A percentile compares a stretch with the other conserved stretches of the same genome.
These are phyloP conservation scores for Fusarium dimerum DNA, from an alignment of 2,329 filamentous ascomycete species.

Conservation along the genomic window DNA sequence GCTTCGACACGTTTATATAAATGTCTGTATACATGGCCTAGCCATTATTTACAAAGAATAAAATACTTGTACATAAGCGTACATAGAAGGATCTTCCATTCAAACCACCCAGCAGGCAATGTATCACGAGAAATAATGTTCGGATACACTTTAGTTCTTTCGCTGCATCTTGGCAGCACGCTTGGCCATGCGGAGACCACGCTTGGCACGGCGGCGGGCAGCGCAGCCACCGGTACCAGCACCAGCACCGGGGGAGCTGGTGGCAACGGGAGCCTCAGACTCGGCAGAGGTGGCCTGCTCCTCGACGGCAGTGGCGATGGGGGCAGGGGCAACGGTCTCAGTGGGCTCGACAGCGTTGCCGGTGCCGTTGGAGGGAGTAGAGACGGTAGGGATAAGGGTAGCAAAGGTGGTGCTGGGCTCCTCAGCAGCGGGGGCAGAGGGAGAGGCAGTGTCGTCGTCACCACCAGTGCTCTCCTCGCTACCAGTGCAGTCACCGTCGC, in stretches of 20 bases:
- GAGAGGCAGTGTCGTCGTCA: constrained; percentile 23
- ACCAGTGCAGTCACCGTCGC: constrained; percentile 39
- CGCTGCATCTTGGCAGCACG: constrained; percentile 8
- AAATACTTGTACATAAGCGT: constrained; percentile 11
- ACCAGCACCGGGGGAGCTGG: constrained; percentile 7
- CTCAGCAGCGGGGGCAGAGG: constrained; percentile 10
- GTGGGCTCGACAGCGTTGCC: constrained; percentile 1
- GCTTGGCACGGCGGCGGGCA: constrained; percentile 21
- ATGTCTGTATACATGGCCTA: neutral
- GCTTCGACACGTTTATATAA: too few species aligned
- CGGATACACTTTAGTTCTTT: constrained; percentile 1
- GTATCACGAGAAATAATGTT: neutral
- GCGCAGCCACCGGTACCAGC: constrained; percentile 3
- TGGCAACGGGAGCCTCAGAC: constrained; percentile 6
- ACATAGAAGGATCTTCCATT: constrained; percentile 13
- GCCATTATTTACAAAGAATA: constrained; percentile 30
- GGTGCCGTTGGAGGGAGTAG: constrained; percentile 9
- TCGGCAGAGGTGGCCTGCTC: constrained; percentile 3
- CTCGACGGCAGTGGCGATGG: constrained; percentile 4
- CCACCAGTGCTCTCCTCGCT: constrained; percentile 27
- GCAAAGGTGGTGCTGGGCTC: constrained; percentile 12
- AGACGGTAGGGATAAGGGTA: constrained; percentile 10
- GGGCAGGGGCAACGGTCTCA: constrained; percentile 1
- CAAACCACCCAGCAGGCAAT: constrained; percentile 6
- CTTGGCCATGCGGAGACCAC: constrained; percentile 14